Conservation (phyloP, 1,284 basidiomycete species). For the Marasmius tenuissimus region DNA sequence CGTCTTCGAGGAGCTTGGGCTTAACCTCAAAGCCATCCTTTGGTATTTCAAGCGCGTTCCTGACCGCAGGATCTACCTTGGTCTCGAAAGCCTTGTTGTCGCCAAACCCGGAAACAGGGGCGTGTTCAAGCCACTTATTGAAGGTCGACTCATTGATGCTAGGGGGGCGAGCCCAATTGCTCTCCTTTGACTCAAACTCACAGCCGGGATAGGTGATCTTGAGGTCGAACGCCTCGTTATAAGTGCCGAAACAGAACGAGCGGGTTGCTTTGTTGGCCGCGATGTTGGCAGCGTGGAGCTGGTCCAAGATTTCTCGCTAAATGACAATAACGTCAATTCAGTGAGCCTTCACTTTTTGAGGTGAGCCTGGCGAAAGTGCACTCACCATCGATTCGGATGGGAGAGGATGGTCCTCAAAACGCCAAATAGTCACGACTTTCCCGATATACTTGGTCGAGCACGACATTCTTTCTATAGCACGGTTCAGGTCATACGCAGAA, state of each 20-base stretch:
- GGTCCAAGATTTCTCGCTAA: too few relatives aligned
- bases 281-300: not conserved
- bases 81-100: slow-evolving; percentile 20
- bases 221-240: slow-evolving; percentile 1
- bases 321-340: too few relatives aligned
- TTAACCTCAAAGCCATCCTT: slow-evolving; percentile 23
- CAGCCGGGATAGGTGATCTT: slow-evolving; percentile 16
- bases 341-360: too few relatives aligned
- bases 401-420: too few relatives aligned
- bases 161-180: not conserved
- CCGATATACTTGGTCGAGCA: too few relatives aligned
- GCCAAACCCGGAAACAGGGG: slow-evolving; percentile 23
- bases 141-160: slow-evolving; percentile 2
- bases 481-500: too few relatives aligned
- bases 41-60: slow-evolving; percentile 27
- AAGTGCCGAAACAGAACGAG: not conserved
- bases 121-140: slow-evolving; percentile 16
- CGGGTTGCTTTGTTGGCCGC: not conserved
- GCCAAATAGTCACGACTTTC: too few relatives aligned
- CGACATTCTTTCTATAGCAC: too few relatives aligned
- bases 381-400: too few relatives aligned
- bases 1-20: slow-evolving; percentile 16
- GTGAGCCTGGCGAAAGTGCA: too few relatives aligned
- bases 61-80: slow-evolving; percentile 20
- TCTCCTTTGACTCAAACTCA: slow-evolving; percentile 14